Conservation (phyloP, 352 stramenopile species). For the Plasmopara halstedii region DNA sequence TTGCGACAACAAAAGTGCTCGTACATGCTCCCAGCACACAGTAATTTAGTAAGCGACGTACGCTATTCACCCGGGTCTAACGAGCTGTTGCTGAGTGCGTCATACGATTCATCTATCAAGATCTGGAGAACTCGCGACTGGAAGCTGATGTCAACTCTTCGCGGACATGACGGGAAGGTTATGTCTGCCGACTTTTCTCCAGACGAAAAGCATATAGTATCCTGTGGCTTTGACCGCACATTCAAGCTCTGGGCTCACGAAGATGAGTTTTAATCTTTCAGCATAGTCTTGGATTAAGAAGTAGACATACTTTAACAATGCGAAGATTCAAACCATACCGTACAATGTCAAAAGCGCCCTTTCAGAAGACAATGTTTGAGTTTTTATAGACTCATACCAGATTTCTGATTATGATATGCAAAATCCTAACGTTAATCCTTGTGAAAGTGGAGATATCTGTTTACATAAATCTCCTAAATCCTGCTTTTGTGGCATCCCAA, state of each 20-base stretch:
- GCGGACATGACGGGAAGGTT: constrained; percentile 93
- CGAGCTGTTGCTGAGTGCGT: constrained; percentile 88
- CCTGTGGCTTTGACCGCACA: constrained; percentile 86
- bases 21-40: constrained; percentile 93
- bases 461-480: not conserved
- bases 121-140: constrained; percentile 93
- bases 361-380: constrained; percentile 3
- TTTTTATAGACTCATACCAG: constrained; percentile 10
- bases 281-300: too few species aligned
- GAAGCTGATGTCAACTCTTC: constrained; percentile 82
- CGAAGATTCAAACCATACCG: not conserved
- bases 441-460: not conserved
- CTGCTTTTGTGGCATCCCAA: not conserved
- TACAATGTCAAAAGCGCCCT: not conserved
- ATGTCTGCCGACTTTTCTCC: constrained; percentile 89
- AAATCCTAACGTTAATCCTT: constrained; percentile 7
- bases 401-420: not conserved
- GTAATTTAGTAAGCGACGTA: constrained; percentile 91
- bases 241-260: constrained; percentile 91
- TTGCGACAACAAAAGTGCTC: constrained; percentile 84
- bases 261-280: constrained; percentile 71
- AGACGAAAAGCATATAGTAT: constrained; percentile 86
- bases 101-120: constrained; percentile 93
- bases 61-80: constrained; percentile 71
- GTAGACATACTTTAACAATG: constrained; percentile 4